Base-by-base conservation (phyloP, 1,284 basidiomycete genomes). In the Coniophora puteana region DNA sequence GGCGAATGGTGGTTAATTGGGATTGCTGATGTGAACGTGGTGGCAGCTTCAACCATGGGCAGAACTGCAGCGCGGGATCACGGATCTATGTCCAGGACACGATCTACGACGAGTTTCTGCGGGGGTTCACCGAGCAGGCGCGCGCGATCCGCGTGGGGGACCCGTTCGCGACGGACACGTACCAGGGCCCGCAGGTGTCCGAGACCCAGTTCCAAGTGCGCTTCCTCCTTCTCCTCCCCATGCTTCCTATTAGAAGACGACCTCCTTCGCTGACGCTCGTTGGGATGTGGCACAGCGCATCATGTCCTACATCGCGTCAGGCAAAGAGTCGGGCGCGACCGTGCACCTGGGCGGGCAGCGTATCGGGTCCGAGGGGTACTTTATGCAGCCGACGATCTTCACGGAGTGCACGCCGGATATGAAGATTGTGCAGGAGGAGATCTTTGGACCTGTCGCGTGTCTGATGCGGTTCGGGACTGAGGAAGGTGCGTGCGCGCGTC, bases 101-200 rank as follows among this genome's bases (percentile, higher is more conserved):
- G 28, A 76, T 84, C 58, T 83, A 83, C 65, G 79, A 86, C 65
- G 63, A 72, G 51, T 78, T 79, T 62, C 50, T 73, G 22, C 36
- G 51, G 26, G 54, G 52, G 31, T 78, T 81, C 57, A 71, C 71
- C 10, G 65, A 63, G 38, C 63, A 73, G 57, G 66, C 74, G 47
- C 65, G 69, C 54, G 50, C 62, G 12, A 50, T 73, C 53, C 76
- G 76, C 57, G 70, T 82, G 49, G 83, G 80, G 38, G 76, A 85
- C 65, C 83, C 86, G 27, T 87, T 89, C 69, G 66, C 61, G 23
- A 53, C 54, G 14, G 71, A 74, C 43, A 75, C 77, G 31, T 80
- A 79, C 68, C 83, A 86, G 62, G 86, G 86, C 40, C 85, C 87
- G 5, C 83, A 86, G 64, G 80, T 89, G 38, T 81, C 76, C 20